Evolutionary conservation across 2,329 filamentous ascomycete genomes (phyloP).

Genomic region (Alternaria sp.): DNA sequence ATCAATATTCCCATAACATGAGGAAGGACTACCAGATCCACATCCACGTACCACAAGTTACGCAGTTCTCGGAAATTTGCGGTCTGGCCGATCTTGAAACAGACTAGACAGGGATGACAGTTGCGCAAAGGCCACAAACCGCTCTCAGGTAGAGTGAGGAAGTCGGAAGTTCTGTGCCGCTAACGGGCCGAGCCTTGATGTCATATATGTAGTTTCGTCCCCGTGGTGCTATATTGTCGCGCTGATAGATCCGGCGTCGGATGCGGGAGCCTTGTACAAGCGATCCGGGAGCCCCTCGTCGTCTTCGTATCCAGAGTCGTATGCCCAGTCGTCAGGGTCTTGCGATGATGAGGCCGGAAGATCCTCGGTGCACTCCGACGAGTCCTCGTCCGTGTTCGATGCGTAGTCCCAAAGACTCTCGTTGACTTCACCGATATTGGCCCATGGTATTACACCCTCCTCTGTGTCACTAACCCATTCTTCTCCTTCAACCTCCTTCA

Average conservation of each 20-base stretch:
- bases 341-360: background rate
- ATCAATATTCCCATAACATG: conserved; percentile 4
- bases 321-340: background rate
- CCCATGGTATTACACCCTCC: background rate
- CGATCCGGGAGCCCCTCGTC: too few species aligned
- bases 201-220: background rate
- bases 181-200: background rate
- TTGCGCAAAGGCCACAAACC: background rate
- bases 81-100: conserved; percentile 4
- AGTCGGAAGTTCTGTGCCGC: background rate
- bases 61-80: background rate
- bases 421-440: background rate
- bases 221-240: background rate
- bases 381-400: background rate
- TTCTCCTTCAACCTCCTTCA: background rate
- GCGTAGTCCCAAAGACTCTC: background rate
- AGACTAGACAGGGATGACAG: conserved; percentile 5
- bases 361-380: background rate
- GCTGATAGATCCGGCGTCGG: background rate
- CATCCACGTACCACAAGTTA: conserved; percentile 5
- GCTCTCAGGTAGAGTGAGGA: background rate
- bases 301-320: background rate
- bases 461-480: background rate
- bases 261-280: background rate
- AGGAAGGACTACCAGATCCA: background rate